Evolutionary conservation across 371 early-diverging fungal species (phyloP), one percentile per base, ranked within the genome.

Genomic region (Capillidium heterosporum): DNA sequence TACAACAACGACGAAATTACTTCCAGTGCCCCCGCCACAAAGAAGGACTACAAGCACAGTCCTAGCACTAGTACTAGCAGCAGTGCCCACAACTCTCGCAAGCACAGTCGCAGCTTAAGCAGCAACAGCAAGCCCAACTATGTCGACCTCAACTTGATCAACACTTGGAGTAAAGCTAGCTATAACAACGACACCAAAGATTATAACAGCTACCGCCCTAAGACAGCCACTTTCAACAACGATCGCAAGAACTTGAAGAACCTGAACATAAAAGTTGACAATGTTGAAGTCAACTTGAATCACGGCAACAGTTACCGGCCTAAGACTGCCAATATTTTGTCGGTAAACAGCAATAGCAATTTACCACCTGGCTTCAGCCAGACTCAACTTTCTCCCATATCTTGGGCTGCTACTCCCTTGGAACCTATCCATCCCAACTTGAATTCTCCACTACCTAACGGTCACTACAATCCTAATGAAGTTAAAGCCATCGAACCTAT

Each of bases 341-440:
- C 15, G 17, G 24, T 31, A 23, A 31, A 13, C 50, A 23, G 32
- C 24, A 28, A 24, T 49, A 15, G 28, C 8, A 31, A 15, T 39
- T 21, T 50, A 23, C 31, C 35, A 2, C 35, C 35, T 7, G 53
- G 53, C 7, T 44, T 44, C 7, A n/a, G 21, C 35, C 26, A n/a
- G 17, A 17, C 53, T 53, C n/a, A 19, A 40, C 29, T 21, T 24
- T 53, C 53, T 17, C 53, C 53, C 15, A 53, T 53, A 10, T 39
- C 35, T 39, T 53, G 39, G 53, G 53, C 53, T 17, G 23, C 53
- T 53, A 53, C 53, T 17, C 53, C 53, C 2, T 23, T 24, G n/a
- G 53, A 53, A 35, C 35, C 35, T 4, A 13, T 35, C 35, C 35
- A 35, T 13, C 35, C 35, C 35, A 35, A 35, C 7, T 35, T 40